A percentile compares a stretch with the other conserved stretches of the same genome.
Conservation (phyloP, 176 grass and related monocot genomes). For the Oryza brachyantha region DNA sequence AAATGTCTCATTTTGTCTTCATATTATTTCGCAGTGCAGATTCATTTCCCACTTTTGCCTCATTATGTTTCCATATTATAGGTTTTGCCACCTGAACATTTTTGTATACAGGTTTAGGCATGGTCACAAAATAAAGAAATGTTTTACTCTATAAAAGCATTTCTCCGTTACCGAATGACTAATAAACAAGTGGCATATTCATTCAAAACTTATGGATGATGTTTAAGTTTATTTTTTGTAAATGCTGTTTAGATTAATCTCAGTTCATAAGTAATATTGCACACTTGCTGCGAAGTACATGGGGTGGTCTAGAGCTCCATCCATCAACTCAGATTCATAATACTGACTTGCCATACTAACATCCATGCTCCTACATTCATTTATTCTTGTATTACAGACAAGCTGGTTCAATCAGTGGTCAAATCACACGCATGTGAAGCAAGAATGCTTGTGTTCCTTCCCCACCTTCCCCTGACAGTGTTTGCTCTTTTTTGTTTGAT, state of each 20-base stretch:
- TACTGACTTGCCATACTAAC: neutral
- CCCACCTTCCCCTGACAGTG: neutral
- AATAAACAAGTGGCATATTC: neutral
- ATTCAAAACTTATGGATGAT: neutral
- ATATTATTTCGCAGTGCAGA: neutral
- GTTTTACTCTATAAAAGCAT: neutral
- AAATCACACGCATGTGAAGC: neutral
- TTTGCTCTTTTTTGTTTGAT: neutral
- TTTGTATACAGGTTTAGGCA: neutral
- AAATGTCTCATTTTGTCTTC: neutral
- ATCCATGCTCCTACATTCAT: neutral
- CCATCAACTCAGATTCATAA: neutral
- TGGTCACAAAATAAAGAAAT: neutral
- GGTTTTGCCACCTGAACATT: neutral
- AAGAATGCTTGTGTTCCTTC: slow-evolving; percentile 18
- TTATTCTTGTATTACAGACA: slow-evolving; percentile 9
- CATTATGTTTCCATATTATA: no score
- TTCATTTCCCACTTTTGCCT: neutral
- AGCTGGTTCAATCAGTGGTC: neutral
- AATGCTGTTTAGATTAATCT: neutral
- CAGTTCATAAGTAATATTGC: neutral
- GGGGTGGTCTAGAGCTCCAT: neutral
- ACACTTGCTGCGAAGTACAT: neutral
- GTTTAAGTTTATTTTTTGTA: neutral
- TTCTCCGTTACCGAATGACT: neutral